Evolutionary conservation across 1,139 yeast genomes (phyloP).

Genomic region (Pichia sp.): DNA sequence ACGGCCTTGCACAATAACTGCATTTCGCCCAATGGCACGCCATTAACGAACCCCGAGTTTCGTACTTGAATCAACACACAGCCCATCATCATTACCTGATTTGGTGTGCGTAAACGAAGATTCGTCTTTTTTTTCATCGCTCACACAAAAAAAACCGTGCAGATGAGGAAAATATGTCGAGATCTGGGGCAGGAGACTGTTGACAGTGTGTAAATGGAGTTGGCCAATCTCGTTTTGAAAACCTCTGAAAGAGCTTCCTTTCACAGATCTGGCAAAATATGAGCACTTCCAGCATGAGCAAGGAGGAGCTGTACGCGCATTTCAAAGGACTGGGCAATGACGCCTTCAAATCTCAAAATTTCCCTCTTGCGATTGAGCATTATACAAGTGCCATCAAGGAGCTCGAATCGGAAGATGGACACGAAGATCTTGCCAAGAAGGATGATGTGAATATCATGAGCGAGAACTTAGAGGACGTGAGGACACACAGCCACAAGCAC

Average conservation of each 20-base stretch:
- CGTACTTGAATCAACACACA: no score
- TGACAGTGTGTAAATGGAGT: background rate
- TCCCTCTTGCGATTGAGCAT: slow-evolving; percentile 59
- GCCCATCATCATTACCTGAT: background rate
- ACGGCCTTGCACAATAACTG: no score
- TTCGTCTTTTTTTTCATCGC: background rate
- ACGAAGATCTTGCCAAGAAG: background rate
- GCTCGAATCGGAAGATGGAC: slow-evolving; percentile 2
- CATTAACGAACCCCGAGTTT: no score
- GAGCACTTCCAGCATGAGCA: slow-evolving; percentile 4
- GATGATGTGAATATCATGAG: slow-evolving; percentile 2
- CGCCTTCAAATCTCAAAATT: slow-evolving; percentile 60
- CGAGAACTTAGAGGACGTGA: slow-evolving; percentile 14
- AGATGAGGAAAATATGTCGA: background rate
- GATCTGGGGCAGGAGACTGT: background rate
- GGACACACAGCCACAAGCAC: slow-evolving; percentile 10
- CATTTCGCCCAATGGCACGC: no score
- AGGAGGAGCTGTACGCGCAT: slow-evolving; percentile 20
- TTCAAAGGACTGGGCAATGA: slow-evolving; percentile 71
- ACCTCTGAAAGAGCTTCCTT: no score
- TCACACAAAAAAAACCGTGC: background rate
- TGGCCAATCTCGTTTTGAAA: no score
- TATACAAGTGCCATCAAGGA: slow-evolving; percentile 77
- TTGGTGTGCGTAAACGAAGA: background rate
- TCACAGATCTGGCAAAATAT: no score